A percentile compares a stretch with the other conserved stretches of the same genome.
Evolutionary conservation across 2,329 filamentous ascomycete species (phyloP).

Genomic region (Neocatenulostroma microsporum): DNA sequence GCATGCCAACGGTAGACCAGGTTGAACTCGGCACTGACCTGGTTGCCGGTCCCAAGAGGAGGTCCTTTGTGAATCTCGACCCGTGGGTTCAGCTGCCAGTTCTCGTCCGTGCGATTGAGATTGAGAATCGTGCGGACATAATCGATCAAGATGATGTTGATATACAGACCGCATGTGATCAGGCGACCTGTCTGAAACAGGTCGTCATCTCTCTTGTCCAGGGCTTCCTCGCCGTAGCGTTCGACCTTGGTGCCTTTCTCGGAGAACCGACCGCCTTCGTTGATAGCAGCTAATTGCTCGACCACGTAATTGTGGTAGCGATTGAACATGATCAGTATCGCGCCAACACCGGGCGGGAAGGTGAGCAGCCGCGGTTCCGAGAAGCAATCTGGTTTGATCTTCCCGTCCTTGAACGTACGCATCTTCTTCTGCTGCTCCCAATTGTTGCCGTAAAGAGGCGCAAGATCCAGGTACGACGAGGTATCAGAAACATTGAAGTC

Average conservation of each 20-base stretch:
- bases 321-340: slow-evolving; percentile 60
- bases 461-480: slow-evolving; percentile 67
- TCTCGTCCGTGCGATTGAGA: slow-evolving; percentile 34
- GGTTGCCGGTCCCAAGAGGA: slow-evolving; percentile 41
- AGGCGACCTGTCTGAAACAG: slow-evolving; percentile 46
- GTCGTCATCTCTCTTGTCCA: slow-evolving; percentile 37
- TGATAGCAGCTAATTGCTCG: slow-evolving; percentile 73
- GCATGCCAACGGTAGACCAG: slow-evolving; percentile 47
- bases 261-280: slow-evolving; percentile 73
- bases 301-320: slow-evolving; percentile 81
- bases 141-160: slow-evolving; percentile 47
- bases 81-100: slow-evolving; percentile 39
- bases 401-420: slow-evolving; percentile 56
- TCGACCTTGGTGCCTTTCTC: slow-evolving; percentile 46
- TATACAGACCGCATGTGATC: slow-evolving; percentile 47
- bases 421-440: slow-evolving; percentile 58
- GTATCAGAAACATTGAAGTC: slow-evolving; percentile 59
- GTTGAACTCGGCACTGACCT: slow-evolving; percentile 47
- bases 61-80: slow-evolving; percentile 30
- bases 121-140: slow-evolving; percentile 48
- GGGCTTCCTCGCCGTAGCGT: slow-evolving; percentile 24
- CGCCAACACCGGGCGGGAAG: slow-evolving; percentile 59
- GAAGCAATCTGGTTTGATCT: slow-evolving; percentile 63
- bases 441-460: slow-evolving; percentile 64
- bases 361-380: slow-evolving; percentile 56